A percentile compares a stretch with the other conserved stretches of the same genome.
Conservation (phyloP, 495 filamentous ascomycete genomes). For the Penicillium cataractarum region DNA sequence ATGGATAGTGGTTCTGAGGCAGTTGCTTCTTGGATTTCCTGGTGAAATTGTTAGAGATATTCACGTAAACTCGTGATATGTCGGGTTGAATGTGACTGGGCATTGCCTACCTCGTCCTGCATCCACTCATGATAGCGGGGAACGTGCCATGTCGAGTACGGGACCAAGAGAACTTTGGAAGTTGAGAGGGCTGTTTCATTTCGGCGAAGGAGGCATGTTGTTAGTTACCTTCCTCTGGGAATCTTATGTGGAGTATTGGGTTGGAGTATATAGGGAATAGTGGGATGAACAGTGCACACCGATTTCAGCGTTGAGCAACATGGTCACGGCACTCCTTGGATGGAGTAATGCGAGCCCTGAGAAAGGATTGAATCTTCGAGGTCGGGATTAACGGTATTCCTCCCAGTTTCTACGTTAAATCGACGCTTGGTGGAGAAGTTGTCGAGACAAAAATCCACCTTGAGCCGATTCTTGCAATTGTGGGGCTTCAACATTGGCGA, state of each 20-base stretch:
- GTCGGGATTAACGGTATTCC: neutral
- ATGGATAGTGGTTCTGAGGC: slow-evolving; percentile 81
- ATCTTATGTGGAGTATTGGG: neutral
- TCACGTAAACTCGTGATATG: neutral
- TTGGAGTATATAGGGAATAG: slow-evolving; percentile 10
- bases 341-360: neutral
- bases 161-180: slow-evolving; percentile 70
- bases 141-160: slow-evolving; percentile 82
- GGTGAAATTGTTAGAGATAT: slow-evolving; percentile 2
- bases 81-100: slow-evolving; percentile 1
- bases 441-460: neutral
- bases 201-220: neutral
- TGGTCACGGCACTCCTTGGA: slow-evolving; percentile 10
- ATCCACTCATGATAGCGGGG: slow-evolving; percentile 86
- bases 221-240: neutral
- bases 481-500: slow-evolving; percentile 14
- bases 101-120: slow-evolving; percentile 71
- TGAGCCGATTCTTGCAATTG: slow-evolving; percentile 7
- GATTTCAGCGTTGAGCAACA: slow-evolving; percentile 48
- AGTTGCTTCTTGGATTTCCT: slow-evolving; percentile 82
- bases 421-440: neutral
- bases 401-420: neutral
- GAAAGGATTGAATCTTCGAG: neutral
- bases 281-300: slow-evolving; percentile 29
- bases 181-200: slow-evolving; percentile 64